Base-by-base conservation (phyloP, 2,329 filamentous ascomycete species). In the Teratosphaeria zuluensis region DNA sequence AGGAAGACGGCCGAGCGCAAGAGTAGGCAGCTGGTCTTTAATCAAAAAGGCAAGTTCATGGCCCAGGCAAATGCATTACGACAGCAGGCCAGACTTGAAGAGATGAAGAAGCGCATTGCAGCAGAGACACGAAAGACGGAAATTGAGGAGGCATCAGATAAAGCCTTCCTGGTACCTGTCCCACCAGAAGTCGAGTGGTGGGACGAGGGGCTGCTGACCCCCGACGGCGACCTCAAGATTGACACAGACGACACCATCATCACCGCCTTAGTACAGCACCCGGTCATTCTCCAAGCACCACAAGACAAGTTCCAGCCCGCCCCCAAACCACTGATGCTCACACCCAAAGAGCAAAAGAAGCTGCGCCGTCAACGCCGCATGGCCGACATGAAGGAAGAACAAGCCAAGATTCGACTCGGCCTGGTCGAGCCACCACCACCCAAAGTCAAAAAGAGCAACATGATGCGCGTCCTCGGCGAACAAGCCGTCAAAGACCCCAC, bases 131-230 rank as follows among this genome's bases (percentile, higher is more conserved):
- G 92, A 60, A 92, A 91, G 72, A 90, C 88, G n/a, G 92, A 91
- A 53, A 89, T 97, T 62, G 92, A 97, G 68, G 92, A 97, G 71
- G 92, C 95, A 62, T 85, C 88, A 54, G 92, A 99, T 73, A 95
- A 92, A 73, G 89, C 90, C 33, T 97, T 92, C 71, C 75, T 94
- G 3, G 84, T 96, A 5, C 87, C 92, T 62, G 80, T 82, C 33
- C 94, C 94, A 9, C 94, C 94, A 3, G 87, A 87, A 7, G 82
- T 97, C 51, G 94, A 99, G 73, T 99, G 94, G 94, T 97, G 92
- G 90, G 94, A 99, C 67, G 92, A 97, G 75, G 90, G 86, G 2
- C 77, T 97, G 19, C 80, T 95, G 16, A 75, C 76, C 16, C 85
- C 83, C 51, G 77, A 94, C 61, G 54, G 54, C 32, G 35, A 46